Evolutionary conservation across 805 yeast genomes (phyloP).

Genomic region (Dipodascopsis tothii): DNA sequence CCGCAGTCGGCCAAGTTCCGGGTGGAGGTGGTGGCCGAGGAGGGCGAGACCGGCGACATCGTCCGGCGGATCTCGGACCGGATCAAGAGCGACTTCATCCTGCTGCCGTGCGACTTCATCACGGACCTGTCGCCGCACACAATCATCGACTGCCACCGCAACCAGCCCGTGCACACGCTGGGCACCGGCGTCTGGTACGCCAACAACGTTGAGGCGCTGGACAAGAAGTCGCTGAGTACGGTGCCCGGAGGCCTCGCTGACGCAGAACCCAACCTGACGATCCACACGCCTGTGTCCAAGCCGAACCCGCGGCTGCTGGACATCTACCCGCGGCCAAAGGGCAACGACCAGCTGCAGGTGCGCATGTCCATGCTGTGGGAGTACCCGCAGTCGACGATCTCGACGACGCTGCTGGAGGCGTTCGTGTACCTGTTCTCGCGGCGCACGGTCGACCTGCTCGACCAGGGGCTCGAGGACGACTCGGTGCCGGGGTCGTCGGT

Average conservation of each 20-base stretch:
- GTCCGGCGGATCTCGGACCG: constrained; percentile 40
- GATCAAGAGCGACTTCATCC: constrained; percentile 50
- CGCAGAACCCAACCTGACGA: constrained; percentile 26
- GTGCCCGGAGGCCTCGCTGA: background rate
- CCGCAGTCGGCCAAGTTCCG: constrained; percentile 36
- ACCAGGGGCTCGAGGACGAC: background rate
- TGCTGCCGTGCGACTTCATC: constrained; percentile 88
- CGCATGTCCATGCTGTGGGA: constrained; percentile 89
- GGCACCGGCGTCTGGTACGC: constrained; percentile 73
- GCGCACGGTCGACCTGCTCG: constrained; percentile 38
- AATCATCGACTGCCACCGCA: constrained; percentile 74
- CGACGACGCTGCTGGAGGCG: constrained; percentile 67
- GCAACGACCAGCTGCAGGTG: constrained; percentile 54
- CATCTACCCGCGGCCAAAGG: constrained; percentile 45
- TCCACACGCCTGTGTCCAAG: constrained; percentile 32
- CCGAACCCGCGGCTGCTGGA: constrained; percentile 53
- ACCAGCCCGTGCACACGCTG: constrained; percentile 55
- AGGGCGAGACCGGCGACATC: constrained; percentile 56
- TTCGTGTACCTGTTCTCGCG: constrained; percentile 59
- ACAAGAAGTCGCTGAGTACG: constrained; percentile 59
- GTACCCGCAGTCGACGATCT: constrained; percentile 68
- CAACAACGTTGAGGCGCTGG: constrained; percentile 67
- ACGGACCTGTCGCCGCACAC: constrained; percentile 89
- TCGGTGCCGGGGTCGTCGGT: background rate
- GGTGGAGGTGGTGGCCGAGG: constrained; percentile 47